These are phyloP conservation scores for Scenedesmus sp. DNA, from an alignment of 163 green algal genomes.

Conservation along the genomic window DNA sequence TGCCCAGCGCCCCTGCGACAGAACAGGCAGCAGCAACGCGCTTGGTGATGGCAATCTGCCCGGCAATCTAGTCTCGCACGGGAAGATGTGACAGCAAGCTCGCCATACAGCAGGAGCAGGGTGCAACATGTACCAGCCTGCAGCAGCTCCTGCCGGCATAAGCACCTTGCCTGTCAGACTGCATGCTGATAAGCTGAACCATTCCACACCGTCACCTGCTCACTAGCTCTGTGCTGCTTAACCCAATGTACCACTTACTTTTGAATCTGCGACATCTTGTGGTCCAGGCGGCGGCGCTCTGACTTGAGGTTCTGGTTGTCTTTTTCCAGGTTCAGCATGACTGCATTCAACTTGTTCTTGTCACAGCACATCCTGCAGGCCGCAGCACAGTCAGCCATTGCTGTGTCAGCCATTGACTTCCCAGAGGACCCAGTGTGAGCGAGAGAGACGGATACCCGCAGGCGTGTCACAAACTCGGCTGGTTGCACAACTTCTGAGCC, in stretches of 20 bases:
- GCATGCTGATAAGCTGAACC: background rate
- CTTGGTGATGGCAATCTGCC: no score
- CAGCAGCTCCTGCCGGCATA: background rate
- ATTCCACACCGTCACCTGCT: no score
- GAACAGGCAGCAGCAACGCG: background rate
- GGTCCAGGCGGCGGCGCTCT: conserved; percentile 50
- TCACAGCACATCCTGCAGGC: conserved; percentile 11
- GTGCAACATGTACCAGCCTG: background rate
- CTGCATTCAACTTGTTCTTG: conserved; percentile 36
- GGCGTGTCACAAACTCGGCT: background rate
- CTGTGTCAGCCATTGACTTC: background rate
- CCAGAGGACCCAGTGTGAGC: background rate
- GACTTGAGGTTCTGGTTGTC: conserved; percentile 53
- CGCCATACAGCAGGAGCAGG: no score
- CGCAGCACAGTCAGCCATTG: background rate
- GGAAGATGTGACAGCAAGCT: background rate
- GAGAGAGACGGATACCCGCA: background rate
- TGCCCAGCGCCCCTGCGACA: conserved; percentile 28
- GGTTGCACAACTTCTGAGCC: background rate
- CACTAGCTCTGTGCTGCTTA: background rate
- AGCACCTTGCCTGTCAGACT: background rate
- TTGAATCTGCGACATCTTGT: conserved; percentile 57
- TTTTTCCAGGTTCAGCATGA: conserved; percentile 32
- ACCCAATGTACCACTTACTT: conserved; percentile 18
- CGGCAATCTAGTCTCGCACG: no score